Evolutionary conservation across 2,329 filamentous ascomycete species (phyloP).

Genomic region (Beauveria brongniartii): DNA sequence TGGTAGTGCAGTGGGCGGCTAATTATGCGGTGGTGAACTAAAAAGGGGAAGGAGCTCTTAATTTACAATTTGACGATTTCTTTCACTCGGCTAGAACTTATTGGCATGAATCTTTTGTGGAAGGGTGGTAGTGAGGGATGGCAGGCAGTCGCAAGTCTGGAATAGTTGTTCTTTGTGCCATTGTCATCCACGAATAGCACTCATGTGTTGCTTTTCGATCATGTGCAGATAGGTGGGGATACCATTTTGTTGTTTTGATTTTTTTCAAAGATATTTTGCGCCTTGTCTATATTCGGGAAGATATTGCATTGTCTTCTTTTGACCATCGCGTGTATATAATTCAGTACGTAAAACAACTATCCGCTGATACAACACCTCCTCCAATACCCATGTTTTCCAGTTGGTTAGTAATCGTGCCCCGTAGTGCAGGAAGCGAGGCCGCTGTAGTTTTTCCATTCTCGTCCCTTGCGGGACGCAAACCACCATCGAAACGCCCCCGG

Average conservation of each 20-base stretch:
- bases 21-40: neutral
- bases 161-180: neutral
- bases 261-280: neutral
- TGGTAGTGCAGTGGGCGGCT: neutral
- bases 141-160: too few relatives aligned
- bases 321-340: neutral
- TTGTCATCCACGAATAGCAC: neutral
- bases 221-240: constrained; percentile 3
- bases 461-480: neutral
- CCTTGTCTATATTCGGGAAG: neutral
- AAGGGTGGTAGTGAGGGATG: too few relatives aligned
- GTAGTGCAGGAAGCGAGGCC: neutral
- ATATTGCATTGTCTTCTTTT: neutral
- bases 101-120: neutral
- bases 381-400: neutral
- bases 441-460: neutral
- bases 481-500: too few relatives aligned
- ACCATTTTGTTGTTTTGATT: neutral
- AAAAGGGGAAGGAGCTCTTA: neutral
- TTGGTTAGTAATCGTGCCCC: neutral
- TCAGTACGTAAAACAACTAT: neutral
- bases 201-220: neutral
- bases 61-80: neutral
- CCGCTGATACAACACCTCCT: neutral
- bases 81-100: neutral